These are phyloP conservation scores for Plasmodium gaboni DNA, from an alignment of 169 alveolate genomes.

Conservation along the genomic window DNA sequence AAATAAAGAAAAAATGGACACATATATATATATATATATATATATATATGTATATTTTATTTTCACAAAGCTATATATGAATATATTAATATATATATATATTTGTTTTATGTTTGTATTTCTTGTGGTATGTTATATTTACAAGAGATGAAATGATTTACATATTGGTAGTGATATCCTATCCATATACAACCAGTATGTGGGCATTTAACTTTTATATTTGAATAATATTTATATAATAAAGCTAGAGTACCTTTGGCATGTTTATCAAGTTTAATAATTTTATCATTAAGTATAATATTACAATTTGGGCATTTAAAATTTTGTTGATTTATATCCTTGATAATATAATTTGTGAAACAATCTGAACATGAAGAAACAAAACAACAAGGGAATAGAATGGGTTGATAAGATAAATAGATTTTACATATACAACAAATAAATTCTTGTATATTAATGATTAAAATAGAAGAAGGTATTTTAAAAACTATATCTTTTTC, in stretches of 20 bases:
- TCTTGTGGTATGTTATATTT: not conserved
- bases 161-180: conserved; percentile 54
- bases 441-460: conserved; percentile 45
- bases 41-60: no score
- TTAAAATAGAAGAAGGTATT: conserved; percentile 50
- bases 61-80: no score
- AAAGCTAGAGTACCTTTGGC: conserved; percentile 43
- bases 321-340: not conserved
- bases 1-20: no score
- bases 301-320: conserved; percentile 49
- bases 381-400: conserved; percentile 65
- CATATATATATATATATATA: no score
- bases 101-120: no score
- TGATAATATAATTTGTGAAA: conserved; percentile 17
- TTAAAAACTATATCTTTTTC: conserved; percentile 50
- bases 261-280: conserved; percentile 50
- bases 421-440: conserved; percentile 64
- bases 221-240: conserved; percentile 40
- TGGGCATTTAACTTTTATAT: conserved; percentile 61
- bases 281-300: conserved; percentile 3
- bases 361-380: conserved; percentile 66
- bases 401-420: conserved; percentile 52
- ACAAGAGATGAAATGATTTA: conserved; percentile 46
- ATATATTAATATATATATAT: no score
- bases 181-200: conserved; percentile 35